These are phyloP conservation scores for Lachnellula willkommii DNA, from an alignment of 2,329 filamentous ascomycete species.

Conservation along the genomic window DNA sequence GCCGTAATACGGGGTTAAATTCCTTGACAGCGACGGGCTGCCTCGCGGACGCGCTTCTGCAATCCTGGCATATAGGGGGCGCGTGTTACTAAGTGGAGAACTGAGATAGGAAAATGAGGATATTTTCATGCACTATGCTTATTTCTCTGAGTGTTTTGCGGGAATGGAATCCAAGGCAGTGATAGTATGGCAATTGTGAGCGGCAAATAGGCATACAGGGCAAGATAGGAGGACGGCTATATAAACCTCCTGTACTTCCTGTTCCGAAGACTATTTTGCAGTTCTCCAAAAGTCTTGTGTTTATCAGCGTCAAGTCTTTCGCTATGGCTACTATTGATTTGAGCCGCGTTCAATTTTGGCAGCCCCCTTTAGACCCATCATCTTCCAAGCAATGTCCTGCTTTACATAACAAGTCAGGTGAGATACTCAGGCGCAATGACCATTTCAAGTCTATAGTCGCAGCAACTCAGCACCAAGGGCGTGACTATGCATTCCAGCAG, in stretches of 20 bases:
- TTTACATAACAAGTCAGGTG: slow-evolving; percentile 7
- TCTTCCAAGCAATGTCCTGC: slow-evolving; percentile 3
- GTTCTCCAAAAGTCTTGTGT: slow-evolving; percentile 9
- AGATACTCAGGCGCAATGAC: slow-evolving; percentile 2
- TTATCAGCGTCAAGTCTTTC: slow-evolving; percentile 5
- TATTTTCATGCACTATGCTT: too few species aligned
- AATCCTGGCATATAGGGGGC: too few species aligned
- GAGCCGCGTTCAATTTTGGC: slow-evolving; percentile 13
- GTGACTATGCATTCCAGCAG: slow-evolving; percentile 3
- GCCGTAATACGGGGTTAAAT: too few species aligned
- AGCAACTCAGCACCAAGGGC: too few species aligned
- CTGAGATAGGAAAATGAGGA: too few species aligned
- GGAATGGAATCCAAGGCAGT: slow-evolving; percentile 14
- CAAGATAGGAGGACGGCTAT: slow-evolving; percentile 9
- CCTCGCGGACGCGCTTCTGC: too few species aligned
- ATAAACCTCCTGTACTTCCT: slow-evolving; percentile 15
- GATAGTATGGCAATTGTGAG: slow-evolving; percentile 10
- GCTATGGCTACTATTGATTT: slow-evolving; percentile 9
- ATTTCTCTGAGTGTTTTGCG: background rate
- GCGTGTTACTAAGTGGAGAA: too few species aligned
- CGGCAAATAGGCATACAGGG: slow-evolving; percentile 5
- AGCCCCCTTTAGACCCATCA: slow-evolving; percentile 8
- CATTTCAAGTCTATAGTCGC: too few species aligned
- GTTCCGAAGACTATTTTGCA: slow-evolving; percentile 5
- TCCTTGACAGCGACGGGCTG: too few species aligned